Evolutionary conservation across 805 yeast species (phyloP).

Genomic region (Metschnikowia lachancei): DNA sequence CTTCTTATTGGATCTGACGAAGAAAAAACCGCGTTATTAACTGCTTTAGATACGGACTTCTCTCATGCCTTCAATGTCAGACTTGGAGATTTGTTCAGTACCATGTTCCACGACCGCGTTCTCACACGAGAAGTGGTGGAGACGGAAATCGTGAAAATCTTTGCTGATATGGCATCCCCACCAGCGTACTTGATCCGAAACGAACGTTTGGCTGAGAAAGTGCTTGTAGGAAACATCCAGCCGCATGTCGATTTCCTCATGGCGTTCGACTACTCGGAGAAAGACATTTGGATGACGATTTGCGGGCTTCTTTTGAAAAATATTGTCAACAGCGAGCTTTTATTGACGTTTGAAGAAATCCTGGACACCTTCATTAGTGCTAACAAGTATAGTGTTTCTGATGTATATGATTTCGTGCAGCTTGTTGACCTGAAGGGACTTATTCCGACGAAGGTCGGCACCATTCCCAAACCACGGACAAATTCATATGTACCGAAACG

Average conservation of each 20-base stretch:
- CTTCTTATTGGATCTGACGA: slow-evolving; percentile 1
- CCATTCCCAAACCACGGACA: too few species aligned
- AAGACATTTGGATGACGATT: not conserved
- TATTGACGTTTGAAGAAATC: not conserved
- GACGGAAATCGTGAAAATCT: not conserved
- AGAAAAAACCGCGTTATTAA: not conserved
- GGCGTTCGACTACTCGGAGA: slow-evolving; percentile 6
- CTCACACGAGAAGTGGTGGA: slow-evolving; percentile 1
- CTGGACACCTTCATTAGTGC: not conserved
- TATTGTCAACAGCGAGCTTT: not conserved
- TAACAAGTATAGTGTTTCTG: not conserved
- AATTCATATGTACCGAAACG: too few species aligned
- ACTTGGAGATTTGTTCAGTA: not conserved
- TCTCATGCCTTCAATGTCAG: slow-evolving; percentile 4
- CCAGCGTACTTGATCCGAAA: not conserved
- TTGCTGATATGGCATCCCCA: slow-evolving; percentile 2
- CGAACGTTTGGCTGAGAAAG: not conserved
- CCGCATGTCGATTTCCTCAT: slow-evolving; percentile 1
- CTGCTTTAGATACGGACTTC: slow-evolving; percentile 3
- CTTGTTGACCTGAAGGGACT: too few species aligned
- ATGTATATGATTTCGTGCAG: too few species aligned
- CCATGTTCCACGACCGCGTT: not conserved
- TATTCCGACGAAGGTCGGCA: too few species aligned
- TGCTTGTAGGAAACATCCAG: not conserved
- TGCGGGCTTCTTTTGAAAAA: not conserved